A percentile compares a stretch with the other conserved stretches of the same genome.
phyloP scores from a whole-genome alignment of 305 asterid species.

The Fraxinus platypoda region DNA sequence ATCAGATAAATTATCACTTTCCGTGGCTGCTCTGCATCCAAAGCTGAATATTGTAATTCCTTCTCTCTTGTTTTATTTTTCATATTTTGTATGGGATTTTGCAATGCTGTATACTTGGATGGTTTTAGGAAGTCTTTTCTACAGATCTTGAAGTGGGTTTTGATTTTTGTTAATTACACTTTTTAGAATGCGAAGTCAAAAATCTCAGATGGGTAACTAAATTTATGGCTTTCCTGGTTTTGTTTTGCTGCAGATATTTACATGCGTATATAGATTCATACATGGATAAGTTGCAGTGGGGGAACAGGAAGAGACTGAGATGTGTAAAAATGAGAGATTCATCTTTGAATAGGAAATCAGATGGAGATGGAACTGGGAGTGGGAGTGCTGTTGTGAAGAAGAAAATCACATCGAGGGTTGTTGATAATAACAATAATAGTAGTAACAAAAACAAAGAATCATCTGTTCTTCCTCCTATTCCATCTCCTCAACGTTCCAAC shows the following conservation, averaged over 20 bases:
- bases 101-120: neutral
- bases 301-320: slow-evolving; percentile 66
- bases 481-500: slow-evolving; percentile 66
- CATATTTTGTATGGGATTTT: slow-evolving; percentile 15
- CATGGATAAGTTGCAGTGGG: slow-evolving; percentile 87
- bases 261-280: neutral
- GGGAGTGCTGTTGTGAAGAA: slow-evolving; percentile 58
- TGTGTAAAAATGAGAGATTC: slow-evolving; percentile 67
- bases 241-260: slow-evolving; percentile 28
- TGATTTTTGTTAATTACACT: slow-evolving; percentile 26
- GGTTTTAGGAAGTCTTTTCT: slow-evolving; percentile 16
- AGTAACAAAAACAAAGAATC: slow-evolving; percentile 33
- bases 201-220: slow-evolving; percentile 34
- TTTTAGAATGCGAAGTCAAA: slow-evolving; percentile 2
- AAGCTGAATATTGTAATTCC: slow-evolving; percentile 8
- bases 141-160: slow-evolving; percentile 49
- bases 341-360: slow-evolving; percentile 59
- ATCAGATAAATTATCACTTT: neutral
- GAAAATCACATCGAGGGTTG: slow-evolving; percentile 70
- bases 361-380: slow-evolving; percentile 34
- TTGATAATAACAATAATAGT: slow-evolving; percentile 37
- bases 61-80: neutral
- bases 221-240: slow-evolving; percentile 1
- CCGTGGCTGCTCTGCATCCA: slow-evolving; percentile 9
- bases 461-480: slow-evolving; percentile 44